phyloP scores from a whole-genome alignment of 2,329 filamentous ascomycete species.

The Diplocarpon mali region DNA sequence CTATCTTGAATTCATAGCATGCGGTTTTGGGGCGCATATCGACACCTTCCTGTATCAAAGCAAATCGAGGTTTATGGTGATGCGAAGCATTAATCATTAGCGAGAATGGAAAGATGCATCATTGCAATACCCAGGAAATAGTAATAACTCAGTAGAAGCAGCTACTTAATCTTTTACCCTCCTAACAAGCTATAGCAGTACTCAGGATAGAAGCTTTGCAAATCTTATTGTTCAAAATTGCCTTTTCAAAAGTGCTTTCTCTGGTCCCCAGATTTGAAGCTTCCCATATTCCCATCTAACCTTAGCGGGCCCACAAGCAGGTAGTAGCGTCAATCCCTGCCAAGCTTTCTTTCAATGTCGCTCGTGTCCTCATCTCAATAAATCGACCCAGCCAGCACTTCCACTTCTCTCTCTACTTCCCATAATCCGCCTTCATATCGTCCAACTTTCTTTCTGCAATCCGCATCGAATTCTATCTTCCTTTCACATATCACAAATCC shows the following conservation, averaged over 20 bases:
- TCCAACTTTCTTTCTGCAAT: conserved; percentile 9
- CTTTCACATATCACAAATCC: not conserved
- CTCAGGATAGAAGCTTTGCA: not conserved
- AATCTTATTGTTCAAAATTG: not conserved
- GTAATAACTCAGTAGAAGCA: too few species aligned
- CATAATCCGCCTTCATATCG: conserved; percentile 1
- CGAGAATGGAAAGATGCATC: conserved; percentile 13
- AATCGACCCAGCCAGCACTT: conserved; percentile 4
- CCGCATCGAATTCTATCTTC: not conserved
- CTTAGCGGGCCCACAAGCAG: not conserved
- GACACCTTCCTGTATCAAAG: conserved; percentile 20
- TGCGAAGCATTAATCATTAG: conserved; percentile 5
- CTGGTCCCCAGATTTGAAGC: not conserved
- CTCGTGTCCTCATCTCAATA: conserved; percentile 23
- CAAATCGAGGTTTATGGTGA: conserved; percentile 14
- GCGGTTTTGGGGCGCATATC: conserved; percentile 12
- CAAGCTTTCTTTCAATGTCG: conserved; percentile 12
- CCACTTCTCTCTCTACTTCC: conserved; percentile 3
- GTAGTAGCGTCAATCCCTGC: conserved; percentile 10
- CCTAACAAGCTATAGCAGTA: too few species aligned
- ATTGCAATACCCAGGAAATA: not conserved
- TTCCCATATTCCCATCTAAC: not conserved
- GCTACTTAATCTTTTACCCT: too few species aligned
- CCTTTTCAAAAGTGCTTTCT: not conserved
- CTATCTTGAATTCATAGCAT: conserved; percentile 19